These are phyloP conservation scores for Fagopyrum tataricum DNA, from an alignment of 148 eudicot species.

Conservation along the genomic window DNA sequence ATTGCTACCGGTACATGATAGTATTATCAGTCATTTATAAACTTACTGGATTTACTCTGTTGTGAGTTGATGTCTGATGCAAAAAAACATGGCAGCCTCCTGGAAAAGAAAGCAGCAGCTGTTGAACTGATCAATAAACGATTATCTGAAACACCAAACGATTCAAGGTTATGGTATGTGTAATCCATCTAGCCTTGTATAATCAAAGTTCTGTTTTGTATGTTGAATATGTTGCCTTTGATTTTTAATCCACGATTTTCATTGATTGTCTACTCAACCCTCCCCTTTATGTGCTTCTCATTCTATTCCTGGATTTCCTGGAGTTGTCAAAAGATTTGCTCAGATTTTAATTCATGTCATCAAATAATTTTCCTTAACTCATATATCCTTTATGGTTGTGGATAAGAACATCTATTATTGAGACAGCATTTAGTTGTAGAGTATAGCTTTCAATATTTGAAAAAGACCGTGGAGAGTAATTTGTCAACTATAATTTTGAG, in stretches of 20 bases:
- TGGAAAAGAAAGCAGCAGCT: slow-evolving; percentile 90
- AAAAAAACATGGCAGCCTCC: slow-evolving; percentile 26
- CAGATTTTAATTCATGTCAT: not conserved
- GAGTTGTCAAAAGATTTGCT: not conserved
- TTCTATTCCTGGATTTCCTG: not conserved
- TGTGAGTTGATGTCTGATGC: not conserved
- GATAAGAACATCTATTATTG: not conserved
- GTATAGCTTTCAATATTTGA: not conserved
- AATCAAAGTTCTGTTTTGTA: not conserved
- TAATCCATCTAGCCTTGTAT: not conserved
- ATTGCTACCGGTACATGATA: slow-evolving; percentile 62
- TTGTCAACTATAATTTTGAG: not conserved
- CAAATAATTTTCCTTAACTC: not conserved
- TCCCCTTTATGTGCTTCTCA: not conserved
- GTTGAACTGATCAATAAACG: slow-evolving; percentile 73
- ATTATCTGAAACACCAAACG: slow-evolving; percentile 57
- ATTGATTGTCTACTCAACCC: not conserved
- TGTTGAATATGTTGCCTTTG: not conserved
- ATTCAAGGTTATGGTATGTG: slow-evolving; percentile 82
- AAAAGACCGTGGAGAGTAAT: not conserved
- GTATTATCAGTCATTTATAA: slow-evolving; percentile 3
- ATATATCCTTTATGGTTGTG: not conserved
- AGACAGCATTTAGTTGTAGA: not conserved
- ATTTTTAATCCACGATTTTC: not conserved
- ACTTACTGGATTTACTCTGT: not conserved